Base-by-base conservation (phyloP, 2,329 filamentous ascomycete species). In the Saccharata proteae region DNA sequence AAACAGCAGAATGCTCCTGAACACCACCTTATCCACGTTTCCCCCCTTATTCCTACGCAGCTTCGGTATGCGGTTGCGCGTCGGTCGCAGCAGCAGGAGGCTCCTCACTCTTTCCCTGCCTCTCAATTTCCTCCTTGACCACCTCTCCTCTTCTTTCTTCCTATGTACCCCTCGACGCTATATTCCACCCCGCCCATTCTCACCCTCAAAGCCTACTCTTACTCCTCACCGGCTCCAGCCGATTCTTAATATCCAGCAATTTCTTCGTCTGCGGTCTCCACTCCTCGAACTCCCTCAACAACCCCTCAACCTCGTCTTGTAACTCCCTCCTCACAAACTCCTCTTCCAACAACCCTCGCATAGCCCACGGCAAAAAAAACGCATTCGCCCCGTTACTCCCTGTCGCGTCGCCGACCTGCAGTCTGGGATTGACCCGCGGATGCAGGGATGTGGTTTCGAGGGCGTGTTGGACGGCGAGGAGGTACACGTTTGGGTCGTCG, bases 241-340 rank as follows among this genome's bases (percentile, higher is more conserved):
- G 69, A 56, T 92, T 96, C 56, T 93, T 93, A 27, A 98, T 86
- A 56, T 98, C 90, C 59, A 90, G 93, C 36, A 98, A 59, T 25
- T 81, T 81, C 61, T 96, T 98, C 6, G 77, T 93, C 0, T 66
- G 69, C 1, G 90, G 90, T 49, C 80, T 86, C 90, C 90, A 98
- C 32, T 82, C 75, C 51, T 96, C 86, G 55, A 96, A 98, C 54
- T 93, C 76, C 37, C 65, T 66, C n/a, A 98, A 62, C 30, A 98
- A 57, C 47, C 84, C 72, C 38, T 72, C 71, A 5, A 83, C 84
- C 58, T 98, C 90, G 2, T 67, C 59, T 18, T 73, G 73, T 12
- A 93, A 59, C 49, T 92, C 80, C 14, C 74, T 81, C 53, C 80
- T 85, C 15, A 96, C 88, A 46, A 84, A 75, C 12, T 90, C 80